phyloP scores from a whole-genome alignment of 352 stramenopile genomes.

The Globisporangium canariense region DNA sequence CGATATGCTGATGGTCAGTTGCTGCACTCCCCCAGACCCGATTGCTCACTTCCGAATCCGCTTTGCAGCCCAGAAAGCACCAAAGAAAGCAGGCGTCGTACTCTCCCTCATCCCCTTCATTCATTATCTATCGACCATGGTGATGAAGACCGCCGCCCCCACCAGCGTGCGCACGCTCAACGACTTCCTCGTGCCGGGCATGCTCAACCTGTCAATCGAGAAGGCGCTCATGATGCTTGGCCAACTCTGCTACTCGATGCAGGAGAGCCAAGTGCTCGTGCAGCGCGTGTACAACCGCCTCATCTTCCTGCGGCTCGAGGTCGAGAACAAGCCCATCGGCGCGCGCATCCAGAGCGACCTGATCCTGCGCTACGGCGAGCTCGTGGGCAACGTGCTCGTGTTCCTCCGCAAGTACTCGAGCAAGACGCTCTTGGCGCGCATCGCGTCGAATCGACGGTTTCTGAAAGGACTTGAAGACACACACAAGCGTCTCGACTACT shows the following conservation, averaged over 20 bases:
- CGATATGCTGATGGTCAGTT: too few species aligned
- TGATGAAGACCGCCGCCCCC: background rate
- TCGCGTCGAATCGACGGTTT: slow-evolving; percentile 5
- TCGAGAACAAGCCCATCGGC: slow-evolving; percentile 11
- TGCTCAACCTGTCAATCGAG: slow-evolving; percentile 13
- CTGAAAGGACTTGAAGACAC: background rate
- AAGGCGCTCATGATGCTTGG: slow-evolving; percentile 7
- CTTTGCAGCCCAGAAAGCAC: background rate
- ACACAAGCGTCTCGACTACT: slow-evolving; percentile 7
- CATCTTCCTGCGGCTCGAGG: slow-evolving; percentile 6
- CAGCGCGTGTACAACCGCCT: slow-evolving; percentile 11
- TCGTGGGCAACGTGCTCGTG: slow-evolving; percentile 6
- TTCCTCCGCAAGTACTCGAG: slow-evolving; percentile 3
- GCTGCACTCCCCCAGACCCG: too few species aligned
- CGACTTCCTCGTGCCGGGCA: slow-evolving; percentile 15
- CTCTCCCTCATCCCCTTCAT: background rate
- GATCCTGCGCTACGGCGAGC: slow-evolving; percentile 13
- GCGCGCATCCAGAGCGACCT: slow-evolving; percentile 12
- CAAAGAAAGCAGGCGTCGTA: background rate
- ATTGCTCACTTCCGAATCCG: background rate
- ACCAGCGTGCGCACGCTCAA: slow-evolving; percentile 3
- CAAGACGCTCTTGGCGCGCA: slow-evolving; percentile 13
- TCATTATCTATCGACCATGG: background rate
- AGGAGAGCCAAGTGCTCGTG: slow-evolving; percentile 11
- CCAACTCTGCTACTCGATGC: slow-evolving; percentile 10